Base-by-base conservation (phyloP, 768 basidiomycete species). In the Boletus sensibilis region DNA sequence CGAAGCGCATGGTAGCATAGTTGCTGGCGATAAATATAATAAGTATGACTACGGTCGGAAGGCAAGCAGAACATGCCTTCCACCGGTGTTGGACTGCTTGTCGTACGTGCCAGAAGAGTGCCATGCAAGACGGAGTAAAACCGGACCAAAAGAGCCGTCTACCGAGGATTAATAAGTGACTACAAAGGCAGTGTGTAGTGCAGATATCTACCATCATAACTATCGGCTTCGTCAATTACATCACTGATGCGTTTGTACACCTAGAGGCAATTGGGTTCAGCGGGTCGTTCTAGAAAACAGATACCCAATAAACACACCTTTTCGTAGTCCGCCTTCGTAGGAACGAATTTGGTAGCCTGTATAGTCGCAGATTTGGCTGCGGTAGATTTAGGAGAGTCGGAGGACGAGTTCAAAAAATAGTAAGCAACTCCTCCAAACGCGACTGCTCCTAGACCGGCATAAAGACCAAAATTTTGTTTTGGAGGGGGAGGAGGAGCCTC, bases 1-100 rank as follows among this genome's bases (percentile, higher is more conserved):
- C 83, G 74, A 98, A 99, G 53, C 96, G 90, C 96, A 99, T 99
- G 23, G 96, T 98, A 3, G 97, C 96, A 62, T 92, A 94, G 82
- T 99, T 98, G 79, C 92, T 89, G 29, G n/a, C 25, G 20, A 61
- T 44, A 40, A 41, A 23, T 57, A 50, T 57, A 38, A 47, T 45
- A 44, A 50, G 57, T 14, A 27, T 16, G 5, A 59, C 54, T 11
- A 29, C 29, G 23, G 21, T 44, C 13, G 16, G 34, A 38, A 40
- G 39, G 43, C 9, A 27, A 33, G 41, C 0, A 11, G 5, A 31
- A 68, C 76, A 46, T 61, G 85, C 91, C 92, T 93, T 74, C 92
- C 91, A 57, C 92, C 91, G 16, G 86, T 85, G 56, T 82, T 82
- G 43, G 80, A 75, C 0, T 82, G 81, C 76, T 90, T 90, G 75